Conservation (phyloP, 495 filamentous ascomycete genomes). For the Chaetomium tenue region DNA sequence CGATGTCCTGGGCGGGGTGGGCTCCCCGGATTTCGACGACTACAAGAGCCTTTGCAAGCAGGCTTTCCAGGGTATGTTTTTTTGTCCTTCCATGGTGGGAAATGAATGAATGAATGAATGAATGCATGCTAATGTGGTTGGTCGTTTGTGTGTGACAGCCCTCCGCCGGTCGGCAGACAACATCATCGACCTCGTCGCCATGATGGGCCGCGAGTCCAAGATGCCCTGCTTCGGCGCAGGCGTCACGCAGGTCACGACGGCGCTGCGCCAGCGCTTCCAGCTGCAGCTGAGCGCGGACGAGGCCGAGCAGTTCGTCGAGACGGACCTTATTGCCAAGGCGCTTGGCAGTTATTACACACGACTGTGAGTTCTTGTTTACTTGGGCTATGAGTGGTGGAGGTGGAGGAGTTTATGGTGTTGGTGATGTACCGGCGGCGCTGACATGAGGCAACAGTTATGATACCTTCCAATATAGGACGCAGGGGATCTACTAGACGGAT, state of each 20-base stretch:
- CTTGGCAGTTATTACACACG: constrained; percentile 75
- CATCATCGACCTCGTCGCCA: constrained; percentile 67
- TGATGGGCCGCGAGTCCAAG: constrained; percentile 72
- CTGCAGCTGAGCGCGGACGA: constrained; percentile 71
- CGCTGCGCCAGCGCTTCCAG: constrained; percentile 65
- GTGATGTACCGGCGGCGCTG: not conserved
- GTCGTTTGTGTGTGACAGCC: constrained; percentile 39
- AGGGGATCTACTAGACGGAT: constrained; percentile 64
- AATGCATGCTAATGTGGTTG: not conserved
- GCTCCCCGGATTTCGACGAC: constrained; percentile 59
- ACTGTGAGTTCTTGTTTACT: constrained; percentile 50
- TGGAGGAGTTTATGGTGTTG: constrained; percentile 5
- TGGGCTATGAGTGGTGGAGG: constrained; percentile 11
- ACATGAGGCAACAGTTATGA: constrained; percentile 55
- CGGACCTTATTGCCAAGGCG: constrained; percentile 66
- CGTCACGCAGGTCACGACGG: constrained; percentile 57
- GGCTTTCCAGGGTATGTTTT: constrained; percentile 63
- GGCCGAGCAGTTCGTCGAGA: constrained; percentile 70
- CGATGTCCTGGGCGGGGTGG: constrained; percentile 67
- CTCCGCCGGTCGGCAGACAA: constrained; percentile 68
- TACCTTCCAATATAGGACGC: constrained; percentile 76
- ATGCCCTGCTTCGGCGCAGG: constrained; percentile 75
- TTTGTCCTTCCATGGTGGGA: not conserved
- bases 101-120: too few species aligned
- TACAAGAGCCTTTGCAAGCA: constrained; percentile 71